Conservation (phyloP, 148 eudicot genomes). For the Chenopodium formosanum region DNA sequence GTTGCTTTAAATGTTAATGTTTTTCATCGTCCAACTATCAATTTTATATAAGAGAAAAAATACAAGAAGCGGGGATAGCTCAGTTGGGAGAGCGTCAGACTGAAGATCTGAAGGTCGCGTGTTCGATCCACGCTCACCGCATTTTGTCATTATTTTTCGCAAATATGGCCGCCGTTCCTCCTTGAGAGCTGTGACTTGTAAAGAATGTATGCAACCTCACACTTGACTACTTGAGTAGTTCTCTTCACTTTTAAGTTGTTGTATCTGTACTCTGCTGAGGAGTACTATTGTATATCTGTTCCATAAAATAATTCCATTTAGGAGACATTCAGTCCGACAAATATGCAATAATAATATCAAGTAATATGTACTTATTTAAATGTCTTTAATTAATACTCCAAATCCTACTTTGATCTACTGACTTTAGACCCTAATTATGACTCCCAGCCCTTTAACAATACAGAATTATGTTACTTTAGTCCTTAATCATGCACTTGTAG, state of each 20-base stretch:
- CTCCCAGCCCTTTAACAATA: background rate
- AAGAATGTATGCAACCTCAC: background rate
- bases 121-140: slow-evolving; percentile 99
- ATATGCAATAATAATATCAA: background rate
- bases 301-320: background rate
- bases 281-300: background rate
- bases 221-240: background rate
- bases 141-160: background rate
- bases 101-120: slow-evolving; percentile 73
- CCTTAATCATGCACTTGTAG: slow-evolving; percentile 6
- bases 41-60: background rate
- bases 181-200: background rate
- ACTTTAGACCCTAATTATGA: background rate
- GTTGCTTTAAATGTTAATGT: slow-evolving; percentile 28
- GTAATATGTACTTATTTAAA: background rate
- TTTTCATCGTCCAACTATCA: too few species aligned
- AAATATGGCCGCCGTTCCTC: background rate
- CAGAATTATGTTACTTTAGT: background rate
- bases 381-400: background rate
- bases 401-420: background rate
- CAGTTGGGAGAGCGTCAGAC: slow-evolving; percentile 57
- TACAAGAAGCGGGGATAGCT: slow-evolving; percentile 33
- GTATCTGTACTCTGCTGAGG: background rate
- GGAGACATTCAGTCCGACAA: background rate
- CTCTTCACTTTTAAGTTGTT: background rate